These are phyloP conservation scores for Penicillium ucsense DNA, from an alignment of 495 filamentous ascomycete genomes.

Conservation along the genomic window DNA sequence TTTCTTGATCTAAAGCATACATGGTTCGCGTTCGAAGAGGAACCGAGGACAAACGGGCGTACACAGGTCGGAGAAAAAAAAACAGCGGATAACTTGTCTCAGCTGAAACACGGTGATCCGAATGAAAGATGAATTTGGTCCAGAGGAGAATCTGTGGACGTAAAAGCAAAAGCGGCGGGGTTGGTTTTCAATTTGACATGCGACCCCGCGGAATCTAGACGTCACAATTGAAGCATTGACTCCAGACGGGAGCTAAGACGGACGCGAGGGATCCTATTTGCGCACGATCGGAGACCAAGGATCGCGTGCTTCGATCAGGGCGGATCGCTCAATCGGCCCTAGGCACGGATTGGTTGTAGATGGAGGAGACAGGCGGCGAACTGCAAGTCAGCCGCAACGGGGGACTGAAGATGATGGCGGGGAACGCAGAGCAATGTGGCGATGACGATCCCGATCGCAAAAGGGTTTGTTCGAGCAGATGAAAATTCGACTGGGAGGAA, in stretches of 20 bases:
- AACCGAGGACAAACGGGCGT: constrained; percentile 14
- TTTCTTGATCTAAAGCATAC: constrained; percentile 36
- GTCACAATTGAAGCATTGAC: constrained; percentile 28
- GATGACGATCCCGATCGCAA: constrained; percentile 1
- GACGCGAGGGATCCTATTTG: constrained; percentile 4
- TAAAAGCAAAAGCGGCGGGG: constrained; percentile 1
- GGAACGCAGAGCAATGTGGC: background rate
- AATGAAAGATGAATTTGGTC: no score
- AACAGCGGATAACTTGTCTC: no score
- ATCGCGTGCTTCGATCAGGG: no score
- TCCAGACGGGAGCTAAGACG: constrained; percentile 5
- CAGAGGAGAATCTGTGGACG: no score
- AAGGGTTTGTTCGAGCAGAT: background rate
- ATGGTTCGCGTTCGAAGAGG: constrained; percentile 22
- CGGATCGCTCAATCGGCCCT: no score
- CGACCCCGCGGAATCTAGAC: constrained; percentile 22
- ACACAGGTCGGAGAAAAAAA: no score
- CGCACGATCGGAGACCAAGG: background rate
- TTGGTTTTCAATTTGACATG: constrained; percentile 10
- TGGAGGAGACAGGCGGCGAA: no score
- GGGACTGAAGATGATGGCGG: background rate
- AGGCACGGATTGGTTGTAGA: no score
- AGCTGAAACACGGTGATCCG: no score
- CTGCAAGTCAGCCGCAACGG: background rate
- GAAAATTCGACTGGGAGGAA: background rate